Percentiles rank a stretch among this genome's conserved stretches.
Conservation (phyloP, 2,329 filamentous ascomycete species). For the Chaetoscypha palmicola region DNA sequence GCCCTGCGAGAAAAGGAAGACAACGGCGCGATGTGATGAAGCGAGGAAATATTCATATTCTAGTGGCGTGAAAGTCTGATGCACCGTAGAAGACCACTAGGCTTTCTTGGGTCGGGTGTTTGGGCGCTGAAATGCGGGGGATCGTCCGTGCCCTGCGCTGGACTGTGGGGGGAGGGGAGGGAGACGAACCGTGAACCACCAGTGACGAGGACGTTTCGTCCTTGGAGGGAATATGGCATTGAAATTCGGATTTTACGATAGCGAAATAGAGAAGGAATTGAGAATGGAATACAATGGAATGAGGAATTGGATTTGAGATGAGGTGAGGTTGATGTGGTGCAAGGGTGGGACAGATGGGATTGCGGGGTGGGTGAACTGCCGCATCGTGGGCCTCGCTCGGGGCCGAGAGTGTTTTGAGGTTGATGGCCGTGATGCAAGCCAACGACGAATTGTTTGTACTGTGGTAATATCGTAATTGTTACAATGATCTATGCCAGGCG, state of each 20-base stretch:
- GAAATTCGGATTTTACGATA: background rate
- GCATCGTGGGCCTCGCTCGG: background rate
- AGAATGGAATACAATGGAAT: background rate
- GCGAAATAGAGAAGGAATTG: background rate
- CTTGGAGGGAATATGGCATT: conserved; percentile 58
- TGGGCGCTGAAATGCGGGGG: background rate
- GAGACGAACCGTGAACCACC: conserved; percentile 52
- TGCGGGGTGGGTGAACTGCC: background rate
- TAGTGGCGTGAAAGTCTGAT: too few species aligned
- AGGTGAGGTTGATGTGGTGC: background rate
- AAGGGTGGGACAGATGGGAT: background rate
- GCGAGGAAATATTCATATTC: too few species aligned
- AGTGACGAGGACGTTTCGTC: conserved; percentile 56
- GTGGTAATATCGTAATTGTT: too few species aligned
- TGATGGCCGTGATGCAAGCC: background rate
- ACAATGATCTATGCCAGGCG: too few species aligned
- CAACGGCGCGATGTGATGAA: too few species aligned
- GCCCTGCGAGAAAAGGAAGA: background rate
- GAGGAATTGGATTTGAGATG: background rate
- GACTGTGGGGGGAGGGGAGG: too few species aligned
- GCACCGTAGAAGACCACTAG: too few species aligned
- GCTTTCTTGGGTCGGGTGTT: too few species aligned
- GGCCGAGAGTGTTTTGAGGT: background rate
- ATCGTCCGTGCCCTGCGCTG: background rate
- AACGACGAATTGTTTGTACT: background rate